Percentiles rank a stretch among this genome's conserved stretches.
These are phyloP conservation scores for Pisolithus tinctorius DNA, from an alignment of 768 basidiomycete species.

Conservation along the genomic window DNA sequence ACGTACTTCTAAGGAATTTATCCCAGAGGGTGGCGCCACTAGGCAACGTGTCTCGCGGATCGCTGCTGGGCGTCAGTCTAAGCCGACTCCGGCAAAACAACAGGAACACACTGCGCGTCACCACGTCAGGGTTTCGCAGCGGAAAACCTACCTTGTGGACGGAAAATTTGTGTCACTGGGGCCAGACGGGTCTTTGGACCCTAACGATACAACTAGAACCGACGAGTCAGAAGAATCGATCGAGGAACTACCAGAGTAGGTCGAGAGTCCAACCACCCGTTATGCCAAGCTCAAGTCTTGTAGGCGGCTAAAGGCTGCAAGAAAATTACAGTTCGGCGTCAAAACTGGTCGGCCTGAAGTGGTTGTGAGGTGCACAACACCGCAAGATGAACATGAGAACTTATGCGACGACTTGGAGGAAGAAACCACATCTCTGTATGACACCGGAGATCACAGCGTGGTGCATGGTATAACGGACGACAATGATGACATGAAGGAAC, in stretches of 20 bases:
- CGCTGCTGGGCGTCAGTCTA: neutral
- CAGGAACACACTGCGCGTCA: neutral
- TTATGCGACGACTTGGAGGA: too few species aligned
- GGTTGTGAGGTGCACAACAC: neutral
- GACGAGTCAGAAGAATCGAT: neutral
- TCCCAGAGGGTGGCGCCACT: neutral
- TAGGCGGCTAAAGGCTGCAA: conserved; percentile 9
- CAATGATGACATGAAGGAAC: conserved; percentile 32
- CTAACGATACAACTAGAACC: neutral
- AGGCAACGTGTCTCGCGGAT: neutral
- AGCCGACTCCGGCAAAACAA: neutral
- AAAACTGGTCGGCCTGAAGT: conserved; percentile 11
- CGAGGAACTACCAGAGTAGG: neutral
- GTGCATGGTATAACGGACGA: conserved; percentile 29
- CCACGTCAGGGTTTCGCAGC: too few species aligned
- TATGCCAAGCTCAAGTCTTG: too few species aligned
- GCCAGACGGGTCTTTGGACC: neutral
- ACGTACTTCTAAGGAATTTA: neutral
- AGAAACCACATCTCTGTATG: neutral
- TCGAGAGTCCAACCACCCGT: conserved; percentile 8
- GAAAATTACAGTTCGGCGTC: conserved; percentile 6
- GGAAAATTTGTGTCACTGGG: neutral
- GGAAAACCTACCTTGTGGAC: neutral
- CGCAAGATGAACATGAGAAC: neutral
- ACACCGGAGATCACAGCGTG: conserved; percentile 24